phyloP scores from a whole-genome alignment of 257 asterid species.

The Nicotiana otophora region DNA sequence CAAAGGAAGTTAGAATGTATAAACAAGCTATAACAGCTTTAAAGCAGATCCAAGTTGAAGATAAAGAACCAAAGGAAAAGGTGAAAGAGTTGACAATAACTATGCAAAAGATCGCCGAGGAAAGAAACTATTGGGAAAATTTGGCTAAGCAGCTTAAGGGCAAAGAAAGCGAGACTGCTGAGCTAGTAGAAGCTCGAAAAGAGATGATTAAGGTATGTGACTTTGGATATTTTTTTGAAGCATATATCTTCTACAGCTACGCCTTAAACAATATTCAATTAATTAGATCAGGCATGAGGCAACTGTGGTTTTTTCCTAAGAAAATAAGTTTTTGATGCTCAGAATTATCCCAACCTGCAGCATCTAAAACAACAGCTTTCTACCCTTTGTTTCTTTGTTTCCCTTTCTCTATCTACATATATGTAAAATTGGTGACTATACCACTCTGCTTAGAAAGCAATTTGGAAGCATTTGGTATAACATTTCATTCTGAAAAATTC shows the following conservation, averaged over 20 bases:
- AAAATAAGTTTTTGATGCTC: neutral
- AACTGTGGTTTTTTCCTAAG: neutral
- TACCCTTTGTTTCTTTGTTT: neutral
- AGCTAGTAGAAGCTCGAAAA: neutral
- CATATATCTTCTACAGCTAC: neutral
- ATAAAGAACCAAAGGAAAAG: neutral
- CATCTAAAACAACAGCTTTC: conserved; percentile 1
- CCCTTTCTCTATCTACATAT: neutral
- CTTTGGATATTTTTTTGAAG: neutral
- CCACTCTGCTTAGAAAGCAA: neutral
- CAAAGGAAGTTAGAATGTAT: neutral
- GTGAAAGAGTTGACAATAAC: neutral
- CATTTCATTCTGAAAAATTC: neutral
- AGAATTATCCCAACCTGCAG: neutral
- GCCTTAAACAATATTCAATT: neutral
- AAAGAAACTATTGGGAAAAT: neutral
- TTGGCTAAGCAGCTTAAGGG: conserved; percentile 1
- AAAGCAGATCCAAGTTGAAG: neutral
- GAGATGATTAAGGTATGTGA: neutral
- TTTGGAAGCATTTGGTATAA: neutral
- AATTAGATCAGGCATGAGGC: neutral
- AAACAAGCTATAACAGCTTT: neutral
- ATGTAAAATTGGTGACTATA: neutral
- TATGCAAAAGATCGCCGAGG: neutral
- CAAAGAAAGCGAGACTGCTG: neutral